Percentiles rank a stretch among this genome's conserved stretches.
These are phyloP conservation scores for Crucihimalaya himalaica DNA, from an alignment of 345 rosid genomes.

Conservation along the genomic window DNA sequence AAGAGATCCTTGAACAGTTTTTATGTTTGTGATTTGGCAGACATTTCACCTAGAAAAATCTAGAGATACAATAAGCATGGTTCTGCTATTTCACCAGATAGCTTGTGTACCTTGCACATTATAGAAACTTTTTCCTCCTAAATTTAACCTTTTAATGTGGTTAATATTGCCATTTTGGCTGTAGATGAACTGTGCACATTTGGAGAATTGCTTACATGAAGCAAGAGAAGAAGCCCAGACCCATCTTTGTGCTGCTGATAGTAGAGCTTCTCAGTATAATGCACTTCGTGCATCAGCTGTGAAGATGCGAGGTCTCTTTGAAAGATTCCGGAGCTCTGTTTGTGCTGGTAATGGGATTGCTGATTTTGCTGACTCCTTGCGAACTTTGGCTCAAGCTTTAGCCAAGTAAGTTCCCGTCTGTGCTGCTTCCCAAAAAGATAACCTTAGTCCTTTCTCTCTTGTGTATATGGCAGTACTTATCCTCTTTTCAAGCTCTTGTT, in stretches of 20 bases:
- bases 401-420: conserved; percentile 64
- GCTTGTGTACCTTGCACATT: background rate
- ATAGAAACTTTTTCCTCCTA: background rate
- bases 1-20: conserved; percentile 3
- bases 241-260: conserved; percentile 89
- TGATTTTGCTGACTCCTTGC: conserved; percentile 77
- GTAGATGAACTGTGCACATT: conserved; percentile 98
- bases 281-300: conserved; percentile 86
- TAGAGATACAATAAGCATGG: conserved; percentile 7
- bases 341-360: conserved; percentile 64
- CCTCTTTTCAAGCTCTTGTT: conserved; percentile 15
- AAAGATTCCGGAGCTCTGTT: conserved; percentile 73
- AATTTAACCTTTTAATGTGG: background rate
- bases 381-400: conserved; percentile 82
- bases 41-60: background rate
- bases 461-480: background rate
- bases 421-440: conserved; percentile 11
- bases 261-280: conserved; percentile 83
- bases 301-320: conserved; percentile 79
- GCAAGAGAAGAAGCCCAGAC: conserved; percentile 99
- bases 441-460: background rate
- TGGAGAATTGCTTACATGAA: conserved; percentile 97
- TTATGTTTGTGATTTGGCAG: conserved; percentile 21
- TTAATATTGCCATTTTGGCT: conserved; percentile 25
- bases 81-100: conserved; percentile 23